Base-by-base conservation (phyloP, 768 basidiomycete genomes). In the Boletus sensibilis region DNA sequence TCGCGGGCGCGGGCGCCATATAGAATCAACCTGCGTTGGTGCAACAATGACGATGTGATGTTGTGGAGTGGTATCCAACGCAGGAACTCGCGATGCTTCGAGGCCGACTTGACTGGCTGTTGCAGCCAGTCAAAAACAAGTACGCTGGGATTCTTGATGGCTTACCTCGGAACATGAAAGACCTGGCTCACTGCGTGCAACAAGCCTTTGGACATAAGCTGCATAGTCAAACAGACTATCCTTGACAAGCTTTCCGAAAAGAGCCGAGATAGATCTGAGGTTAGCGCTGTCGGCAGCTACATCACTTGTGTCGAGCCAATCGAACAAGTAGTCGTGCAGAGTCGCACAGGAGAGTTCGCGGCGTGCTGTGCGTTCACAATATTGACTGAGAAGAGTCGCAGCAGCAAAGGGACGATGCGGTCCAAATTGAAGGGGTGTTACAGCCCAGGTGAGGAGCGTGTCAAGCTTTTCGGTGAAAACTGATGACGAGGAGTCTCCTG, bases 381-480 rank as follows among this genome's bases (percentile, higher is more conserved):
- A 89, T 33, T 78, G 75, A 3, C 75, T 76, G 49, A 92, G 81
- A 39, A 92, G 76, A 20, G 86, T 86, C 9, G 82, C 84, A 2
- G 86, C 88, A 29, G 84, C 90, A 64, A 86, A 88, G 1, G 88
- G 83, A 34, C 91, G 78, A 61, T 92, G 92, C 42, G 91, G 86
- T 11, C 92, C 91, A 57, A 87, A 92, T 70, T 93, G 92, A 18
- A 89, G 75, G 3, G 85, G 82, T 0, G 90, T 90, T 27, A 92
- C 84, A 62, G 83, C 83, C 91, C 92, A 94, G 0, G 88, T 88
- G 11, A 93, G 77, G 3, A 92, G 77, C 50, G 85, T 79, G 60
- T 89, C 83, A 18, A 92, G 79, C 65, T 92, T 90, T 55, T 81
- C 80, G n/a, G 77, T 72, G 63, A 91, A 89, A 12, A 70, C 67